A percentile compares a stretch with the other conserved stretches of the same genome.
phyloP scores from a whole-genome alignment of 371 early-diverging fungal species.

The Mucor saturninus region DNA sequence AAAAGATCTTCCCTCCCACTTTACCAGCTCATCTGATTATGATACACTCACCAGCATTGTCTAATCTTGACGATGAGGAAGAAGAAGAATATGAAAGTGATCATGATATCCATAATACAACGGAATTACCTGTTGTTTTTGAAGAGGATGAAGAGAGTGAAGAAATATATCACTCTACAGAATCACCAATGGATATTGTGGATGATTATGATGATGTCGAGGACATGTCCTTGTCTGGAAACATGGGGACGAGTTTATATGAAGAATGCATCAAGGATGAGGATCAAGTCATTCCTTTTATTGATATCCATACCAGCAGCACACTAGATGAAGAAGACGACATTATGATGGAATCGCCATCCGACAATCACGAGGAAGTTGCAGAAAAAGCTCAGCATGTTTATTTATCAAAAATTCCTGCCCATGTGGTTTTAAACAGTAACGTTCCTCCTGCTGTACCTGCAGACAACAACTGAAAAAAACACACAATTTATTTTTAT shows the following conservation, averaged over 20 bases:
- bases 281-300: slow-evolving; percentile 3
- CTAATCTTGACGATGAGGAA: background rate
- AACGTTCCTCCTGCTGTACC: background rate
- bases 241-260: background rate
- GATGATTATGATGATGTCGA: slow-evolving; percentile 9
- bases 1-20: background rate
- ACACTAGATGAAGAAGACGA: slow-evolving; percentile 7
- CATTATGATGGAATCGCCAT: background rate
- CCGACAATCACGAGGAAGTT: background rate
- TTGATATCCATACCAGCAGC: background rate
- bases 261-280: slow-evolving; percentile 3
- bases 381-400: slow-evolving; percentile 13
- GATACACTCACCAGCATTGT: background rate
- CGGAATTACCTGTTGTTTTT: background rate
- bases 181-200: slow-evolving; percentile 20
- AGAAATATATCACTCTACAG: background rate
- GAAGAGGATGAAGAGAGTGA: slow-evolving; percentile 4
- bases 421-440: slow-evolving; percentile 2
- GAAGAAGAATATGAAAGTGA: background rate
- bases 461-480: background rate
- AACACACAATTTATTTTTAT: background rate
- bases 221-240: background rate
- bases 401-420: slow-evolving; percentile 13
- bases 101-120: background rate
- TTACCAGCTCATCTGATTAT: slow-evolving; percentile 4